Percentiles rank a stretch among this genome's conserved stretches.
Evolutionary conservation across 192 early-diverging fungal genomes (phyloP).

Genomic region (Jimgerdemannia lactiflua): DNA sequence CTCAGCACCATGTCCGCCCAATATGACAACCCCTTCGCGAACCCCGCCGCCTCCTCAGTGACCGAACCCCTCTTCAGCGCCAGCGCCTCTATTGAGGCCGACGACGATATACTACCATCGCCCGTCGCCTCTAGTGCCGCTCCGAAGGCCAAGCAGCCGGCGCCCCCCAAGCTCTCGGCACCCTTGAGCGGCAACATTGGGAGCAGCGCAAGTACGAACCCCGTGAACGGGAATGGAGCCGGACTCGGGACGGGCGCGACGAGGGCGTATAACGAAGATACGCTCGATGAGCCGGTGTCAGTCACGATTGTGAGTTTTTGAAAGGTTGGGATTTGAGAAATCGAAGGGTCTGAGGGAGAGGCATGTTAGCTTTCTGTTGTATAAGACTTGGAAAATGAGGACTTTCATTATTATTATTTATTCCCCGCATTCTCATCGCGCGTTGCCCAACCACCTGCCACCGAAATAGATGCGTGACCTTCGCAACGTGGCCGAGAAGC

Average conservation of each 20-base stretch:
- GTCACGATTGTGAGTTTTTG: slow-evolving; percentile 74
- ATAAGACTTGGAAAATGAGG: too few relatives aligned
- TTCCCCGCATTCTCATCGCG: neutral
- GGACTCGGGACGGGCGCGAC: neutral
- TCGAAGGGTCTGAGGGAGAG: too few relatives aligned
- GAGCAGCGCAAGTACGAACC: neutral
- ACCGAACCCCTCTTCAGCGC: slow-evolving; percentile 3
- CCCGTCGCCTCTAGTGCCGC: slow-evolving; percentile 3
- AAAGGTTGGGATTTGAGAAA: neutral
- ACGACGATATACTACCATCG: slow-evolving; percentile 18
- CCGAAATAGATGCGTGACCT: slow-evolving; percentile 67
- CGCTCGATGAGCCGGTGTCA: slow-evolving; percentile 93
- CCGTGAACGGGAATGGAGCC: neutral
- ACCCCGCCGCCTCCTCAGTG: slow-evolving; percentile 17
- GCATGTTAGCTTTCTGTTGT: too few relatives aligned
- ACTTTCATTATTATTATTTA: too few relatives aligned
- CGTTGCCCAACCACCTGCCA: neutral
- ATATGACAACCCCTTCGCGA: slow-evolving; percentile 28
- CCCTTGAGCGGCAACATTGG: slow-evolving; percentile 27
- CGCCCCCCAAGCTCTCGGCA: neutral
- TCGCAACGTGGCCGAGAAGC: slow-evolving; percentile 65
- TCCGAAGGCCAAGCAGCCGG: slow-evolving; percentile 19
- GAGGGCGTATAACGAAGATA: slow-evolving; percentile 49
- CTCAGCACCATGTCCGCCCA: slow-evolving; percentile 3
- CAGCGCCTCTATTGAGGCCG: slow-evolving; percentile 25